phyloP scores from a whole-genome alignment of 306 rosid species.

The Senna siamea region DNA sequence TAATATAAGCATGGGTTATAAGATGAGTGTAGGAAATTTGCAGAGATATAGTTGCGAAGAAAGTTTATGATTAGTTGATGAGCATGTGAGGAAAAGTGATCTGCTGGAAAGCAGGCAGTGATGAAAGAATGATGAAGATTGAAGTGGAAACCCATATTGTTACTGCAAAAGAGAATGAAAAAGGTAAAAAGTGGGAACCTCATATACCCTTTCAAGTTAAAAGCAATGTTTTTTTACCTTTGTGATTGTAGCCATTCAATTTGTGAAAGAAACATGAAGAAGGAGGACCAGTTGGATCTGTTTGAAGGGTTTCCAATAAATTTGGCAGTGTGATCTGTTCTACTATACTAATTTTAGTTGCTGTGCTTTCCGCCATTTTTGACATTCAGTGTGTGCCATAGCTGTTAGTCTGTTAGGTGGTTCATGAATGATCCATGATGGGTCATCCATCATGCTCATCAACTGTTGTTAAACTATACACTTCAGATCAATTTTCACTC shows the following conservation, averaged over 20 bases:
- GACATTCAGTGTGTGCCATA: too few relatives aligned
- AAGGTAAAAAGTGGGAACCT: neutral
- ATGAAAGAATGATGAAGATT: neutral
- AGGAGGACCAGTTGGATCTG: neutral
- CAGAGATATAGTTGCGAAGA: too few relatives aligned
- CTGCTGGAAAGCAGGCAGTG: neutral
- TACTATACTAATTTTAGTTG: neutral
- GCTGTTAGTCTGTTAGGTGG: too few relatives aligned
- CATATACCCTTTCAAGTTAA: neutral
- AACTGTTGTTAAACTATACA: too few relatives aligned
- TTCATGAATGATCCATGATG: too few relatives aligned
- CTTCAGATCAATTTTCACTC: too few relatives aligned
- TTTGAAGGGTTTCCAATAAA: neutral
- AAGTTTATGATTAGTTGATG: neutral
- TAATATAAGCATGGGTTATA: too few relatives aligned
- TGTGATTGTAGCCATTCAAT: neutral
- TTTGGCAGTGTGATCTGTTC: too few relatives aligned
- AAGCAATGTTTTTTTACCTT: neutral
- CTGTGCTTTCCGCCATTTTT: conserved; percentile 19
- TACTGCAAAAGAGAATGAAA: neutral
- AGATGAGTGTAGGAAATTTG: too few relatives aligned
- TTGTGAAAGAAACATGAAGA: conserved; percentile 2
- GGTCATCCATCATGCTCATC: too few relatives aligned
- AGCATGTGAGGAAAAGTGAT: neutral
- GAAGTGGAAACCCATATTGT: conserved; percentile 2